Evolutionary conservation across 805 yeast genomes (phyloP).

Genomic region (Starmerella sp.): DNA sequence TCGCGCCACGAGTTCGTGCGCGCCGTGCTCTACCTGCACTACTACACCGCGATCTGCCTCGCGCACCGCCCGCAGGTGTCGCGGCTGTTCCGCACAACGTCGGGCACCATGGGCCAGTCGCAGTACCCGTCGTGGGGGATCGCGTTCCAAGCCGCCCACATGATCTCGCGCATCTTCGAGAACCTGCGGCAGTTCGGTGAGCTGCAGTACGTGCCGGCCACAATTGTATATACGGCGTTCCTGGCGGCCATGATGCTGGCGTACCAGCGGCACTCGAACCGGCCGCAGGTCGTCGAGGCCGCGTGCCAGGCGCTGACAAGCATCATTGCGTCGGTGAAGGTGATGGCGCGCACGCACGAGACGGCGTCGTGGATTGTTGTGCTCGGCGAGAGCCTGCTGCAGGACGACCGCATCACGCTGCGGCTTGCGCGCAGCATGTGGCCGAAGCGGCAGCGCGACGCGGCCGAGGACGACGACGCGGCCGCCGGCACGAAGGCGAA

Average conservation of each 20-base stretch:
- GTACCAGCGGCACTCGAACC: constrained; percentile 46
- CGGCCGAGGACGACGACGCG: neutral
- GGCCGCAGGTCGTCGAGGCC: constrained; percentile 29
- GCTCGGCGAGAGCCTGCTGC: constrained; percentile 5
- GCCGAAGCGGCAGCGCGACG: constrained; percentile 4
- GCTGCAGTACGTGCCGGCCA: constrained; percentile 45
- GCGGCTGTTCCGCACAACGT: constrained; percentile 19
- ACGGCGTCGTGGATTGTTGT: constrained; percentile 15
- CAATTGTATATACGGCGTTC: constrained; percentile 46
- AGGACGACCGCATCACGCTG: neutral
- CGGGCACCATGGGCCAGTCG: constrained; percentile 7
- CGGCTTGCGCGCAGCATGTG: constrained; percentile 4
- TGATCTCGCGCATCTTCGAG: constrained; percentile 54
- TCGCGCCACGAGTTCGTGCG: constrained; percentile 41
- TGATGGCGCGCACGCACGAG: constrained; percentile 7
- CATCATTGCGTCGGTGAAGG: constrained; percentile 30
- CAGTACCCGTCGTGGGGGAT: constrained; percentile 68
- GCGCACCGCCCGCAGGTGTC: constrained; percentile 55
- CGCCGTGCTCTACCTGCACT: constrained; percentile 53
- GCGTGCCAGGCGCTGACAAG: constrained; percentile 31
- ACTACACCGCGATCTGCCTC: constrained; percentile 60
- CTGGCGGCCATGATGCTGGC: constrained; percentile 59
- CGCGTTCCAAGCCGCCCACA: constrained; percentile 70
- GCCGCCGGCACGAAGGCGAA: neutral
- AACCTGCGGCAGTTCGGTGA: constrained; percentile 42